Evolutionary conservation across 2,329 filamentous ascomycete species (phyloP), one percentile per base, ranked within the genome.

Genomic region (Colletotrichum siamense): DNA sequence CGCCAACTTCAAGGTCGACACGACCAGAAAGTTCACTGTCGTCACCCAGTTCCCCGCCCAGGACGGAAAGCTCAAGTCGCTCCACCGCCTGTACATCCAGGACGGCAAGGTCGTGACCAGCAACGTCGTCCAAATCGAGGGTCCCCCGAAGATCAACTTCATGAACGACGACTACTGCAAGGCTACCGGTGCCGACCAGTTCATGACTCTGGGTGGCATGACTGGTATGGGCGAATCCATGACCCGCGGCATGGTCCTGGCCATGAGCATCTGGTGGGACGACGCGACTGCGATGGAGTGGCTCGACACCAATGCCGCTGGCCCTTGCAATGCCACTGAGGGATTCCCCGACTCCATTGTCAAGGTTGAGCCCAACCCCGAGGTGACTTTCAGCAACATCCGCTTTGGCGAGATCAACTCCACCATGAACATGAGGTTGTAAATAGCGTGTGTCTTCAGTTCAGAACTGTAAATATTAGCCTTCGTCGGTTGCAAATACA

Each of bases 241-340:
- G 71, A 82, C 79, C 26, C 84, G 88, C 16, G 89, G 87, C 63
- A 91, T 91, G 89, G 89, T 90, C 3, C 83, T 91, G 30, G 85
- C 87, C 15, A 86, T 92, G 78, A 87, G 86, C 80, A 86, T 92
- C 77, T 92, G 90, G 90, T 90, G 89, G 83, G 89, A 91, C 76
- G 84, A 86, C 15, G 80, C 85, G 15, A 86, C 86, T 59, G 89
- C 86, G 76, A 92, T 92, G 91, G 86, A 88, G 59, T 92, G 91
- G 91, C 85, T 92, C 12, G 90, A 92, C 3, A 28, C 79, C 83
- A 85, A 68, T 84, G 86, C 8, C 84, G 82, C 87, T 5, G 91
- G 91, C 0, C 91, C 90, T 30, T 93, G 91, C 81, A 88, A 85
- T 77, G 84, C 84, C 0, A 89, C 87, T 1, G 89, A 91, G 81